These are phyloP conservation scores for Rauvolfia tetraphylla DNA, from an alignment of 257 asterid genomes.

Conservation along the genomic window DNA sequence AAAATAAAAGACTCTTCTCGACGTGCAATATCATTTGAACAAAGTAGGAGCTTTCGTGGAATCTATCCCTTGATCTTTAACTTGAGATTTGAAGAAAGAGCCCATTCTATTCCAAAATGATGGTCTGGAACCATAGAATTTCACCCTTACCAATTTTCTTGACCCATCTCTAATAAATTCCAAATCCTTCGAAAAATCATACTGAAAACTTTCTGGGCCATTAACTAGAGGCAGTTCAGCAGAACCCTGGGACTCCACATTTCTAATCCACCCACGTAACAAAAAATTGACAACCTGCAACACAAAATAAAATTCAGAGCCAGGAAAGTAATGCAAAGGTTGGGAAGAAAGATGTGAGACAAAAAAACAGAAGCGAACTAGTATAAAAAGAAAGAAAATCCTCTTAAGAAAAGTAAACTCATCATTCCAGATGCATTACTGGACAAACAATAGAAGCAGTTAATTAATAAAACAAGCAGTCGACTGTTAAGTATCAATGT, in stretches of 20 bases:
- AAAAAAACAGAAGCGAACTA: not conserved
- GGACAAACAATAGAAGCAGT: not conserved
- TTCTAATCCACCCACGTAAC: conserved; percentile 81
- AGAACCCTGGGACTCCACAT: conserved; percentile 61
- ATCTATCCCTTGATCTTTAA: conserved; percentile 16
- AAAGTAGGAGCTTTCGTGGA: not conserved
- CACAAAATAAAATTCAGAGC: not conserved
- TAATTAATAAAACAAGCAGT: not conserved
- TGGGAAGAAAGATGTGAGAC: not conserved
- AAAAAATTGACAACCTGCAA: conserved; percentile 78
- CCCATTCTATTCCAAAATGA: conserved; percentile 56
- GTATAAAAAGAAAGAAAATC: not conserved
- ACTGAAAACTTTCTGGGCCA: conserved; percentile 27
- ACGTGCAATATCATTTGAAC: not conserved
- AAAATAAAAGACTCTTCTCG: not conserved
- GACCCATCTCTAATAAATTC: conserved; percentile 53
- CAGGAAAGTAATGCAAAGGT: not conserved
- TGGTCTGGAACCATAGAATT: conserved; percentile 57
- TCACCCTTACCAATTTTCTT: conserved; percentile 52
- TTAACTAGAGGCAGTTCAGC: conserved; percentile 63
- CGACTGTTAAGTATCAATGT: not conserved
- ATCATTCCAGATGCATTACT: not conserved
- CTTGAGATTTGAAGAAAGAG: conserved; percentile 46
- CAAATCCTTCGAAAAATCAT: conserved; percentile 41
- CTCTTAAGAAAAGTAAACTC: not conserved